Percentiles rank a stretch among this genome's conserved stretches.
Conservation (phyloP, 108 stramenopile genomes). For the Nitzschia palea region DNA sequence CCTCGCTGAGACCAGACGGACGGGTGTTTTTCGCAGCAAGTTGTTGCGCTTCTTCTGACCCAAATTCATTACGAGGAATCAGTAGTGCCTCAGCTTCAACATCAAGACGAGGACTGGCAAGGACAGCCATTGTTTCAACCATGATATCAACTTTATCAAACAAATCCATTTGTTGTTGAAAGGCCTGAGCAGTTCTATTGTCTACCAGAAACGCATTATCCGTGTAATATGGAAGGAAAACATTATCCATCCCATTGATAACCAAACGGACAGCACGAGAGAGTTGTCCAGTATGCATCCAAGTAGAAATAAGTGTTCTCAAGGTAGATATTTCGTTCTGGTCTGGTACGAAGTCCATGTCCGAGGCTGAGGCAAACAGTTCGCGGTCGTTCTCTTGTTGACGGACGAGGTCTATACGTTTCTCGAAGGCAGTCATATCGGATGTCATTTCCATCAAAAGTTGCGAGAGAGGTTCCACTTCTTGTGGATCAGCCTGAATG, state of each 20-base stretch:
- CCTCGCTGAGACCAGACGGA: background rate
- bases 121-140: conserved; percentile 73
- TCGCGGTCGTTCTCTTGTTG: background rate
- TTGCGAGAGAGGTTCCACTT: conserved; percentile 41
- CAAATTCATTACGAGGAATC: background rate
- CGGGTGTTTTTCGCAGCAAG: background rate
- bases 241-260: conserved; percentile 42
- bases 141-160: conserved; percentile 75
- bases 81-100: conserved; percentile 17
- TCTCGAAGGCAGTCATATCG: conserved; percentile 75
- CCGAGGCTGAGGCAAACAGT: conserved; percentile 11
- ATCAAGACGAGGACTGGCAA: conserved; percentile 53
- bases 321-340: conserved; percentile 68
- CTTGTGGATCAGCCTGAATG: no score
- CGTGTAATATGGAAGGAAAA: conserved; percentile 66
- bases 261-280: conserved; percentile 55
- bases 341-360: conserved; percentile 35
- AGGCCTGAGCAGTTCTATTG: conserved; percentile 37
- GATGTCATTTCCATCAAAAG: conserved; percentile 82
- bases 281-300: conserved; percentile 85
- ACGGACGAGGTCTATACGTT: conserved; percentile 7
- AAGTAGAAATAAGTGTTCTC: conserved; percentile 79
- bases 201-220: conserved; percentile 58
- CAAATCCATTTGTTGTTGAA: conserved; percentile 51
- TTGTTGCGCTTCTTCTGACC: background rate